phyloP scores from a whole-genome alignment of 2,329 filamentous ascomycete species.

The Epichloe brachyelytri region DNA sequence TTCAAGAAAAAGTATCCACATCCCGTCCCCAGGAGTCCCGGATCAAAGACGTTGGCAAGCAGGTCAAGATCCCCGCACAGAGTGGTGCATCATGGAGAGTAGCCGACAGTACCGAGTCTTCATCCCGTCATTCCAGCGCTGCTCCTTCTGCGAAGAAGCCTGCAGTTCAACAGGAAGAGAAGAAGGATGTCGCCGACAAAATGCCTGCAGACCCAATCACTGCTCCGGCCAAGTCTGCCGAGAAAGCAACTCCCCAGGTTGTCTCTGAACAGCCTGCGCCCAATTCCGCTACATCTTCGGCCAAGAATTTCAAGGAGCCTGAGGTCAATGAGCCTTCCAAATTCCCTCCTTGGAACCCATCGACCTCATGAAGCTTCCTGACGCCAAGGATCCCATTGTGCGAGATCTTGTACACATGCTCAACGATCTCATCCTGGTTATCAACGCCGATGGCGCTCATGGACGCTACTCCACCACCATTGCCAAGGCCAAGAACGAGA shows the following conservation, averaged over 20 bases:
- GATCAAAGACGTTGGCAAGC: slow-evolving; percentile 45
- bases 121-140: slow-evolving; percentile 50
- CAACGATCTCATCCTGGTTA: slow-evolving; percentile 87
- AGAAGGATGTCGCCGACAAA: slow-evolving; percentile 20
- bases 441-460: slow-evolving; percentile 74
- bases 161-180: slow-evolving; percentile 13
- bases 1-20: slow-evolving; percentile 73
- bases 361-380: slow-evolving; percentile 61
- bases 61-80: slow-evolving; percentile 72
- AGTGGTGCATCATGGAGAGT: slow-evolving; percentile 77
- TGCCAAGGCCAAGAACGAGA: slow-evolving; percentile 71
- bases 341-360: slow-evolving; percentile 54
- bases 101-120: slow-evolving; percentile 43
- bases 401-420: slow-evolving; percentile 91
- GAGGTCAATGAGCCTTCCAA: slow-evolving; percentile 54
- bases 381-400: slow-evolving; percentile 74
- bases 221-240: slow-evolving; percentile 17
- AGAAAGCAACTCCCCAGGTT: slow-evolving; percentile 17
- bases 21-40: slow-evolving; percentile 31
- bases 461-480: slow-evolving; percentile 68
- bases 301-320: slow-evolving; percentile 36
- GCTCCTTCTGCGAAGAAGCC: slow-evolving; percentile 20
- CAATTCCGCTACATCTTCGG: slow-evolving; percentile 14
- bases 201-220: slow-evolving; percentile 11
- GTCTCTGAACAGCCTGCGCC: slow-evolving; percentile 8